Evolutionary conservation across 73 alveolate genomes (phyloP).

Genomic region (Tetrahymena thermophila): DNA sequence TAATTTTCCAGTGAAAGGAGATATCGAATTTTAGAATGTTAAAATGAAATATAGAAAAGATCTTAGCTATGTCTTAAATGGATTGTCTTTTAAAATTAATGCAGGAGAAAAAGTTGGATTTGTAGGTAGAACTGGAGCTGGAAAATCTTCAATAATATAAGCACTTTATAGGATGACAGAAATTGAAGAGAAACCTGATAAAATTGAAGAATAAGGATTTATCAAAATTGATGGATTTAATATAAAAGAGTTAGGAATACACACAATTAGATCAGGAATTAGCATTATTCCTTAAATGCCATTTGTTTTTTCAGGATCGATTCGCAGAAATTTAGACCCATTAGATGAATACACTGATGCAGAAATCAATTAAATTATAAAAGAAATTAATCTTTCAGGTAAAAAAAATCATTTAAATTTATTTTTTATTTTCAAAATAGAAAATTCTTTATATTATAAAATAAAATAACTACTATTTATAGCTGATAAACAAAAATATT

Average conservation of each 20-base stretch:
- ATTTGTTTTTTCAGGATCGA: background rate
- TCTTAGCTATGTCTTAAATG: slow-evolving; percentile 30
- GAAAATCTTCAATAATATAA: slow-evolving; percentile 82
- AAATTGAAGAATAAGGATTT: background rate
- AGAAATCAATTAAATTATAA: background rate
- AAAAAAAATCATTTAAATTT: background rate
- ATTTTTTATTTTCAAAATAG: too few species aligned
- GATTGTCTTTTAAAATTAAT: slow-evolving; percentile 59
- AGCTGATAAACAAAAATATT: background rate
- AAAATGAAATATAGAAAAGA: slow-evolving; percentile 33
- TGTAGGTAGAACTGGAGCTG: slow-evolving; percentile 97
- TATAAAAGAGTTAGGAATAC: background rate
- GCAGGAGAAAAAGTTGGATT: slow-evolving; percentile 83
- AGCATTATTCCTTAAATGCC: background rate
- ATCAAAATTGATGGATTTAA: background rate
- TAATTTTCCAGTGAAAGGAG: slow-evolving; percentile 65
- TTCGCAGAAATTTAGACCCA: slow-evolving; percentile 22
- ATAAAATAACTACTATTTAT: background rate
- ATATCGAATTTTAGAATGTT: slow-evolving; percentile 56
- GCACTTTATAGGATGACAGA: slow-evolving; percentile 47
- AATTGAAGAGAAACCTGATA: background rate
- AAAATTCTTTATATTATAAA: too few species aligned
- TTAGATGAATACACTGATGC: background rate
- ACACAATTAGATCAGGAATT: background rate
- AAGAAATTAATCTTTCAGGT: background rate